phyloP scores from a whole-genome alignment of 495 filamentous ascomycete genomes.

The Trichocladium antarcticum region DNA sequence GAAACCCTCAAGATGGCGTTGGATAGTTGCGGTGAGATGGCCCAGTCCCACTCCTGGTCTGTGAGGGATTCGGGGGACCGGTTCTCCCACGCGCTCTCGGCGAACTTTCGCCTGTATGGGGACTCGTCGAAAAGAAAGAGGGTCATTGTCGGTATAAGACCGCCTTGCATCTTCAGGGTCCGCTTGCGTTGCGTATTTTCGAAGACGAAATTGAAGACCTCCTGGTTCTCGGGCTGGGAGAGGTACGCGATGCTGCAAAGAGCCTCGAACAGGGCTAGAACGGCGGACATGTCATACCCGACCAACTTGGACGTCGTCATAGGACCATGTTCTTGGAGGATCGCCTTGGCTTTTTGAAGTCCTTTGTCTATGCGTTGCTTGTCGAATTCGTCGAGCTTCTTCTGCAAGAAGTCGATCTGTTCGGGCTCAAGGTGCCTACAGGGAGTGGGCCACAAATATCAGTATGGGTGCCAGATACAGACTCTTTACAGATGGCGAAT shows the following conservation, averaged over 20 bases:
- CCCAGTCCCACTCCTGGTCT: conserved; percentile 68
- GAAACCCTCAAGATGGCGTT: conserved; percentile 28
- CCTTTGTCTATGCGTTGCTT: conserved; percentile 28
- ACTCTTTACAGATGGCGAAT: neutral
- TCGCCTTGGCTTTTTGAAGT: conserved; percentile 27
- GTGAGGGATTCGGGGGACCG: conserved; percentile 44
- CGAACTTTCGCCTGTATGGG: conserved; percentile 51
- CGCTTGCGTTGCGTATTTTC: conserved; percentile 60
- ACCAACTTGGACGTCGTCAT: conserved; percentile 22
- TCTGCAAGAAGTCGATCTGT: conserved; percentile 27
- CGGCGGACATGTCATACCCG: conserved; percentile 25
- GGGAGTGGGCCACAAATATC: neutral
- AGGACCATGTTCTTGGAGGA: conserved; percentile 30
- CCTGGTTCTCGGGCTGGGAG: conserved; percentile 27
- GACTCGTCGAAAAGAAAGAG: conserved; percentile 61
- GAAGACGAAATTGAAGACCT: conserved; percentile 67
- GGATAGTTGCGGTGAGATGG: conserved; percentile 54
- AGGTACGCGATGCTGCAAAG: conserved; percentile 43
- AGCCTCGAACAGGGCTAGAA: conserved; percentile 43
- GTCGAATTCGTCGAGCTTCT: conserved; percentile 37
- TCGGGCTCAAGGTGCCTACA: conserved; percentile 25
- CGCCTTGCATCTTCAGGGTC: conserved; percentile 52
- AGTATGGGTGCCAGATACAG: conserved; percentile 12
- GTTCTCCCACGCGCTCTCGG: conserved; percentile 52
- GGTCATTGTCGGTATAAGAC: conserved; percentile 66